Base-by-base conservation (phyloP, 192 early-diverging fungal species). In the Coemansia sp. region DNA sequence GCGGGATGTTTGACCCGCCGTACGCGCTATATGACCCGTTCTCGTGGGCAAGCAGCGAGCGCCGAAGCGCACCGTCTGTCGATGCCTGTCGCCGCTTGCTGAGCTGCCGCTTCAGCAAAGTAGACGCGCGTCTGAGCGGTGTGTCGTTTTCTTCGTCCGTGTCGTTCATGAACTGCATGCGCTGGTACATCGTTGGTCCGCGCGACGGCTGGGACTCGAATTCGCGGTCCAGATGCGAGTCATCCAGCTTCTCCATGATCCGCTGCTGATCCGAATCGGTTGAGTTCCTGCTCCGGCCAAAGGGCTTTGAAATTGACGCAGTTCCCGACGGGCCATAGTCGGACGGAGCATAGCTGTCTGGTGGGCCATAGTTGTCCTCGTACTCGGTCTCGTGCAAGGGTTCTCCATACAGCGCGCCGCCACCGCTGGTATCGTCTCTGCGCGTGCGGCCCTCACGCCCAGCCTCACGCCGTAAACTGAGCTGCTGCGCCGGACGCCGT, bases 181-280 rank as follows among this genome's bases (percentile, higher is more conserved):
- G 69, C 71, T 81, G 79, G 61, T 81, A 81, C 64, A 70, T 68
- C 23, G 79, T 76, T 26, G 79, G 79, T 0, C 79, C 79, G 18
- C 73, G 70, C 26, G 79, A 81, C 21, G 79, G 79, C 58, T 56
- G 60, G 23, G 79, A 75, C 53, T 69, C 79, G 20, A 67, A 64
- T 43, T 81, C 74, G 57, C 74, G 74, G 52, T 81, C 74, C 56
- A 63, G 31, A 28, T 76, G 74, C 29, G 79, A 42, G 58, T 81
- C 79, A 59, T 81, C 79, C 34, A 81, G 59, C 64, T 75, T 52
- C 33, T 76, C 79, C 70, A 81, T 69, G 23, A 81, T 68, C 35
- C 65, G 63, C 62, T 75, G 66, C 49, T 63, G 52, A 30, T 60
- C 64, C 7, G 45, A 30, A 29, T 64, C 63, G 20, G 21, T 57